Evolutionary conservation across 2,329 filamentous ascomycete species (phyloP), one percentile per base, ranked within the genome.

Genomic region (Neonectria punicea): DNA sequence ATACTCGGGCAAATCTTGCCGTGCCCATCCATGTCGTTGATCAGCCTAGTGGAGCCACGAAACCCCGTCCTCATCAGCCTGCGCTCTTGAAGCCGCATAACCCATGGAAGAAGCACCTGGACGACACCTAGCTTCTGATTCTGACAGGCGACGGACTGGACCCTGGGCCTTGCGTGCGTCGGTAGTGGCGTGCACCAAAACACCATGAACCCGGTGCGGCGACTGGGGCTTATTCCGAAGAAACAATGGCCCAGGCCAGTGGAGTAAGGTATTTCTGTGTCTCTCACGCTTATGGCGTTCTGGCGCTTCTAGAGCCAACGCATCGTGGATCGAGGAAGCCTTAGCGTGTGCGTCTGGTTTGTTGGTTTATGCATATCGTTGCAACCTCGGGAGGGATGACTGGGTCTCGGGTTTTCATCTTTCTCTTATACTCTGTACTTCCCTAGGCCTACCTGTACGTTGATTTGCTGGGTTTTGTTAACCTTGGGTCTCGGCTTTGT

Each of bases 351-450:
- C 30, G 18, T 16, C n/a, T 25, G 39, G 36, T n/a, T 39, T 50
- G 25, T 36, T 55, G n/a, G 47, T 53, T 53, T 57, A n/a, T 20
- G 18, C 53, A 50, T 61, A 43, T 49, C 30, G 28, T 60, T 25
- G 30, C 16, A 18, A n/a, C 22, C 55, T 20, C 22, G 5, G 20
- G 22, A n/a, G 34, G 53, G 25, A 36, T 20, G 14, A 32, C 20
- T 49, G 20, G 32, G 32, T 5, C n/a, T 61, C 32, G 34, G n/a
- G 43, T 28, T 20, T 60, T 46, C 30, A 20, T 41, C 10, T 41
- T 22, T 51, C 39, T 44, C 7, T 32, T 53, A 34, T 59, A 14
- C 30, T 53, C 49, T 44, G 28, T 30, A n/a, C 20, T 47, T 49
- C 41, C 16, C 16, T 4, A 20, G n/a, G n/a, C 18, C n/a, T n/a